A percentile compares a stretch with the other conserved stretches of the same genome.
These are phyloP conservation scores for Conticribra guillardii DNA, from an alignment of 108 stramenopile genomes.

Conservation along the genomic window DNA sequence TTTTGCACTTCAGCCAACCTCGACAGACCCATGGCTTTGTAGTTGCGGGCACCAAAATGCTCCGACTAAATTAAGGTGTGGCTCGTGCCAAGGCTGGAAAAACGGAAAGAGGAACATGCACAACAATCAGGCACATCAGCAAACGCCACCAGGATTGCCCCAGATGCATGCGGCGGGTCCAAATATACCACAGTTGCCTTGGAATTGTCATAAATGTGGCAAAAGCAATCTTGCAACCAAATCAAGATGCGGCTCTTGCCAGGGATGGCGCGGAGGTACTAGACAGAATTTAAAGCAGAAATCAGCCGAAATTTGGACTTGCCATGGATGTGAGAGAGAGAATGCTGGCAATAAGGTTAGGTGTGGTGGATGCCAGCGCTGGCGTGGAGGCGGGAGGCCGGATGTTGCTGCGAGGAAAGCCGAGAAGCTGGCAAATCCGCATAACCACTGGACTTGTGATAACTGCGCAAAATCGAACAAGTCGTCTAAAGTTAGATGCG, in stretches of 20 bases:
- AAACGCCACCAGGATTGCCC: background rate
- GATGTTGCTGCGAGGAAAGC: constrained; percentile 8
- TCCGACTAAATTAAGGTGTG: constrained; percentile 7
- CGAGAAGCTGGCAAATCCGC: background rate
- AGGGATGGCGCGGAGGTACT: constrained; percentile 3
- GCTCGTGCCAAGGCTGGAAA: constrained; percentile 6
- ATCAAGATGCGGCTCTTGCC: constrained; percentile 10
- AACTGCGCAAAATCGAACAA: constrained; percentile 7
- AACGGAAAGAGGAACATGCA: background rate
- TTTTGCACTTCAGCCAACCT: no score
- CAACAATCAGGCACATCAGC: background rate
- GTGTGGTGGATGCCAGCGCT: background rate
- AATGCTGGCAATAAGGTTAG: constrained; percentile 1
- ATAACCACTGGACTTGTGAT: constrained; percentile 8
- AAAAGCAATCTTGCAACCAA: background rate
- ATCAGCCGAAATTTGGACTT: background rate
- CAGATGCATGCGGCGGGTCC: background rate
- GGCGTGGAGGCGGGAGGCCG: constrained; percentile 15
- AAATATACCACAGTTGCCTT: background rate
- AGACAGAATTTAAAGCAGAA: background rate
- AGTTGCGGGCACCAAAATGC: no score
- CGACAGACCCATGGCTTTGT: no score
- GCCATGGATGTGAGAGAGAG: background rate
- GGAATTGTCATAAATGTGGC: constrained; percentile 11
- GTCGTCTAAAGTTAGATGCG: constrained; percentile 12